Percentiles rank a stretch among this genome's conserved stretches.
phyloP scores from a whole-genome alignment of 2,329 filamentous ascomycete species.

The Nothophaeocryptopus gaeumannii region DNA sequence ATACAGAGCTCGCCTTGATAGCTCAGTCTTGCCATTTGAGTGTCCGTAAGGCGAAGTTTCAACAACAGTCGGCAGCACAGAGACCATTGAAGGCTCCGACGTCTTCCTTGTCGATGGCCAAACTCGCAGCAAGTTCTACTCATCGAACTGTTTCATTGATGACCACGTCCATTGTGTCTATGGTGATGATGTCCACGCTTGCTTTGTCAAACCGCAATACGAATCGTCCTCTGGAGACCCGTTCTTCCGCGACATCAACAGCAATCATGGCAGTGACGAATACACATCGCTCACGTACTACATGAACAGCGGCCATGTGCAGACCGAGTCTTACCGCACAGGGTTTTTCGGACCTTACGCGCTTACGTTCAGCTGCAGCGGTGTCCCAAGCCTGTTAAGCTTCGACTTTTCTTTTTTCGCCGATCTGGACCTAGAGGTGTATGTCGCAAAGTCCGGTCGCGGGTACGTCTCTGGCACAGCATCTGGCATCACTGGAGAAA shows the following conservation, averaged over 20 bases:
- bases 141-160: conserved; percentile 67
- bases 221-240: conserved; percentile 65
- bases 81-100: conserved; percentile 54
- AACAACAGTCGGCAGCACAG: conserved; percentile 51
- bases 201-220: conserved; percentile 58
- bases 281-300: conserved; percentile 63
- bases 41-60: conserved; percentile 31
- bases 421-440: conserved; percentile 57
- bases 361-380: conserved; percentile 58
- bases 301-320: conserved; percentile 64
- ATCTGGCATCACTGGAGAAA: conserved; percentile 53
- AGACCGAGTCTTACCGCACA: conserved; percentile 60
- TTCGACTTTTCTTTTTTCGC: conserved; percentile 60
- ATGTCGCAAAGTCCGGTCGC: conserved; percentile 54
- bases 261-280: conserved; percentile 57
- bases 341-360: conserved; percentile 66
- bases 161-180: conserved; percentile 62
- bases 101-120: conserved; percentile 58
- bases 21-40: conserved; percentile 10
- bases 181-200: conserved; percentile 55
- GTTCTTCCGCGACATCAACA: conserved; percentile 61
- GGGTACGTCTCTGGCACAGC: conserved; percentile 62
- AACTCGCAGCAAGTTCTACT: conserved; percentile 69
- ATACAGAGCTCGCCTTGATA: conserved; percentile 18
- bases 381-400: conserved; percentile 46